Conservation (phyloP, 129 eudicot species). For the Dittrichia graveolens region DNA sequence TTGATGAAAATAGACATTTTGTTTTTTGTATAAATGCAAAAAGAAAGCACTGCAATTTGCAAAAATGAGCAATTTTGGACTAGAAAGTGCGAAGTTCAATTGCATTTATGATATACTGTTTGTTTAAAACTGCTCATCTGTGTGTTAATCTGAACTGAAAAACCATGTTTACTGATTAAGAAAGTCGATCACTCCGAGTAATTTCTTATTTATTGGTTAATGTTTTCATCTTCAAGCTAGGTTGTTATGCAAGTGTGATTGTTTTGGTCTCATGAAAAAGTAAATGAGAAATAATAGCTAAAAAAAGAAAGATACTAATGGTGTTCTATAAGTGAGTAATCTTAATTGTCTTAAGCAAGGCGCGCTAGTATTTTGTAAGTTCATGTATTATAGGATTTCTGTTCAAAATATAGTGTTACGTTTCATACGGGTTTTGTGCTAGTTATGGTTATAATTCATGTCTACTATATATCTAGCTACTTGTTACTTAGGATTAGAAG, state of each 20-base stretch:
- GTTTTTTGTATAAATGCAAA: slow-evolving; percentile 8
- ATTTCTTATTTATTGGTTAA: neutral
- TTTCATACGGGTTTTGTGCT: slow-evolving; percentile 4
- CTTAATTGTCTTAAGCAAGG: slow-evolving; percentile 7
- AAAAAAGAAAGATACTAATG: neutral
- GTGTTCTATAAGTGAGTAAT: neutral
- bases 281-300: neutral
- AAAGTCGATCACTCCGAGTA: neutral
- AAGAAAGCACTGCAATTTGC: neutral
- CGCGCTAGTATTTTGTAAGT: neutral
- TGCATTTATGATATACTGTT: slow-evolving; percentile 22
- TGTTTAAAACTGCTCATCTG: slow-evolving; percentile 5
- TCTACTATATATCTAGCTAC: neutral
- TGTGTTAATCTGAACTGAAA: slow-evolving; percentile 12
- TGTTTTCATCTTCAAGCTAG: neutral
- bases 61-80: slow-evolving; percentile 10
- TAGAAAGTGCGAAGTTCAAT: slow-evolving; percentile 6
- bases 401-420: slow-evolving; percentile 8
- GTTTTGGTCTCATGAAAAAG: slow-evolving; percentile 5
- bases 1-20: neutral
- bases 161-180: neutral
- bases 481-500: neutral
- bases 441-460: neutral
- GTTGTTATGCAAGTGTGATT: neutral
- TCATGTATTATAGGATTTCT: slow-evolving; percentile 18